Evolutionary conservation across 306 rosid genomes (phyloP).

Genomic region (Chamaecrista fasciculata): DNA sequence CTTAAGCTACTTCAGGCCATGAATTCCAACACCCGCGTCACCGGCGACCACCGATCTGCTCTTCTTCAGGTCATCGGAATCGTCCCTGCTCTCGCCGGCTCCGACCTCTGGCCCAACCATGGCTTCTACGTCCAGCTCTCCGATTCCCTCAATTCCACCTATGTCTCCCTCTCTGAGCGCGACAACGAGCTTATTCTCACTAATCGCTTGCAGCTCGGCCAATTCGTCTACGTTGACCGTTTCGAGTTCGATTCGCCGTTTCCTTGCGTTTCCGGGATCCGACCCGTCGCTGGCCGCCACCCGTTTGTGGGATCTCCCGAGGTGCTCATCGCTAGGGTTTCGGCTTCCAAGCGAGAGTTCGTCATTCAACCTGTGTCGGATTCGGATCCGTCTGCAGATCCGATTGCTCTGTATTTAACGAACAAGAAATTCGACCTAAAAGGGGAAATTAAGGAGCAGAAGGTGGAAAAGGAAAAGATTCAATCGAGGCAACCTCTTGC

Average conservation of each 20-base stretch:
- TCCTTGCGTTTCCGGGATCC: slow-evolving; percentile 64
- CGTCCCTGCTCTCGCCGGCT: slow-evolving; percentile 82
- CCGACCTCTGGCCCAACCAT: slow-evolving; percentile 83
- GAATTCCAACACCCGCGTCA: slow-evolving; percentile 79
- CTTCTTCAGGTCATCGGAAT: slow-evolving; percentile 91
- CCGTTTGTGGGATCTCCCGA: slow-evolving; percentile 71
- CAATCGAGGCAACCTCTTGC: slow-evolving; percentile 63
- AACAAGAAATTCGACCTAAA: slow-evolving; percentile 35
- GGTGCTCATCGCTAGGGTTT: slow-evolving; percentile 61
- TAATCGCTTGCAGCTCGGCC: slow-evolving; percentile 86
- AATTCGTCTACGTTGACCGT: slow-evolving; percentile 79
- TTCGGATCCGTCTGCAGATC: slow-evolving; percentile 59
- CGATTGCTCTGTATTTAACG: slow-evolving; percentile 56
- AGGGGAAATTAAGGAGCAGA: slow-evolving; percentile 14
- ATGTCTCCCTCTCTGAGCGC: slow-evolving; percentile 74
- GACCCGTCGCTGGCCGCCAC: slow-evolving; percentile 83
- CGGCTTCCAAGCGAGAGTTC: slow-evolving; percentile 57
- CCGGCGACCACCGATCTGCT: slow-evolving; percentile 97
- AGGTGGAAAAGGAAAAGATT: slow-evolving; percentile 43
- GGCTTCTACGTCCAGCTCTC: slow-evolving; percentile 95
- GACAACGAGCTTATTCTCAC: slow-evolving; percentile 83
- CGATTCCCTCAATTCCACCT: slow-evolving; percentile 88
- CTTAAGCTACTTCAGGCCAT: slow-evolving; percentile 78
- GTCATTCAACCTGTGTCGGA: slow-evolving; percentile 76
- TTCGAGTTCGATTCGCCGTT: slow-evolving; percentile 71